A percentile compares a stretch with the other conserved stretches of the same genome.
Conservation (phyloP, 257 asterid species). For the Primulina huaijiensis region DNA sequence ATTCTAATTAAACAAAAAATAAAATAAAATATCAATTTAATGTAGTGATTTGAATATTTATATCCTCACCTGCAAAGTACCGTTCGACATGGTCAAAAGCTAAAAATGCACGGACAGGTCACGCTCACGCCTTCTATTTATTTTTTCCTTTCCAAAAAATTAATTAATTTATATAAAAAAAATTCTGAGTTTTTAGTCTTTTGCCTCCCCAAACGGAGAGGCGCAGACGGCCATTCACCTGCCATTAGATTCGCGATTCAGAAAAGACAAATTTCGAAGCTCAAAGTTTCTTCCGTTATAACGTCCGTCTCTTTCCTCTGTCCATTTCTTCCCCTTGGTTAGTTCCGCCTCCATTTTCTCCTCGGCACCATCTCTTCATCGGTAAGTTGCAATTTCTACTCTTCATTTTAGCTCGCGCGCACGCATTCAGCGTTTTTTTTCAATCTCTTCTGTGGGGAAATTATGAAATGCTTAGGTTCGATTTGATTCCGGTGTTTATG, state of each 20-base stretch:
- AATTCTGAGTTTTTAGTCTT: not conserved
- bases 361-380: constrained; percentile 26
- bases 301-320: constrained; percentile 31
- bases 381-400: constrained; percentile 24
- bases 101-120: not conserved
- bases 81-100: not conserved
- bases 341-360: constrained; percentile 44
- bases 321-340: constrained; percentile 24
- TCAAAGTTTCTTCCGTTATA: constrained; percentile 19
- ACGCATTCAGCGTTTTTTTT: not conserved
- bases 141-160: too few species aligned
- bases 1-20: too few species aligned
- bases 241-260: constrained; percentile 34
- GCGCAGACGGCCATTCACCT: constrained; percentile 30
- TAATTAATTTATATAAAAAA: not conserved
- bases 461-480: constrained; percentile 16
- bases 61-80: not conserved
- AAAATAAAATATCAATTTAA: too few species aligned
- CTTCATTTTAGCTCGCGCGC: constrained; percentile 18
- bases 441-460: constrained; percentile 1
- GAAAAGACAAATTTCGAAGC: not conserved
- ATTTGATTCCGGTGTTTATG: constrained; percentile 20
- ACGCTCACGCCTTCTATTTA: not conserved
- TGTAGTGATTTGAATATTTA: too few species aligned
- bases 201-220: constrained; percentile 7